phyloP scores from a whole-genome alignment of 2,329 filamentous ascomycete species.

The Nemania serpens region DNA sequence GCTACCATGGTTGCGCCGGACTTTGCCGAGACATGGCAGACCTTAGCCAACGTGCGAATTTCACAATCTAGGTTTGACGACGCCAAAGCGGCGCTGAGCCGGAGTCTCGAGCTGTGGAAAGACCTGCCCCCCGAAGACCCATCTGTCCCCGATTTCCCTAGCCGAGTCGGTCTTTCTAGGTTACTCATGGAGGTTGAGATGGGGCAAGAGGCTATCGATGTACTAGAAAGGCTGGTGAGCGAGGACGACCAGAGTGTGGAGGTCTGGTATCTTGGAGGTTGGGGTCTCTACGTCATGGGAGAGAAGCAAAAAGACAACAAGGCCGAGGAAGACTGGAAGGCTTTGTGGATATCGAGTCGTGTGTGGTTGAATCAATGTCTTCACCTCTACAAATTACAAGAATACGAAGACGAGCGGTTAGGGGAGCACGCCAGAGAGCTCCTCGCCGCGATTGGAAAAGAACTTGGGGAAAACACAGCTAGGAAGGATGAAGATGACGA shows the following conservation, averaged over 20 bases:
- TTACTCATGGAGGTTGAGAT: conserved; percentile 89
- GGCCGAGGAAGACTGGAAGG: conserved; percentile 57
- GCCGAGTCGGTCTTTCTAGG: conserved; percentile 79
- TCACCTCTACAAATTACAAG: conserved; percentile 74
- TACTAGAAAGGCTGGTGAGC: conserved; percentile 79
- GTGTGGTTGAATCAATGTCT: conserved; percentile 84
- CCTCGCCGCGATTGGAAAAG: conserved; percentile 64
- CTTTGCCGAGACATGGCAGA: conserved; percentile 89
- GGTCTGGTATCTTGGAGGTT: conserved; percentile 95
- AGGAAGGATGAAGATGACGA: conserved; percentile 61
- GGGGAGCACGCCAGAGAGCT: conserved; percentile 77
- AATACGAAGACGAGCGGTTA: conserved; percentile 84
- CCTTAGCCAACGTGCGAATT: conserved; percentile 89
- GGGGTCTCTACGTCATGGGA: conserved; percentile 82
- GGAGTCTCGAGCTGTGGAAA: conserved; percentile 84
- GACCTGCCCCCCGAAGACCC: conserved; percentile 74
- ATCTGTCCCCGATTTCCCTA: conserved; percentile 81
- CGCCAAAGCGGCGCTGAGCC: conserved; percentile 74
- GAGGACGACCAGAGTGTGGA: conserved; percentile 96
- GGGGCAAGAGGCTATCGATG: conserved; percentile 81
- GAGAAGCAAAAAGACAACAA: conserved; percentile 64
- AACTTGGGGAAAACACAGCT: conserved; percentile 64
- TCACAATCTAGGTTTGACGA: conserved; percentile 82
- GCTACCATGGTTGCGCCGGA: conserved; percentile 83
- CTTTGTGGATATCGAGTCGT: conserved; percentile 73